Evolutionary conservation across 1,139 yeast genomes (phyloP).

Genomic region (Tardiomyces blankii): DNA sequence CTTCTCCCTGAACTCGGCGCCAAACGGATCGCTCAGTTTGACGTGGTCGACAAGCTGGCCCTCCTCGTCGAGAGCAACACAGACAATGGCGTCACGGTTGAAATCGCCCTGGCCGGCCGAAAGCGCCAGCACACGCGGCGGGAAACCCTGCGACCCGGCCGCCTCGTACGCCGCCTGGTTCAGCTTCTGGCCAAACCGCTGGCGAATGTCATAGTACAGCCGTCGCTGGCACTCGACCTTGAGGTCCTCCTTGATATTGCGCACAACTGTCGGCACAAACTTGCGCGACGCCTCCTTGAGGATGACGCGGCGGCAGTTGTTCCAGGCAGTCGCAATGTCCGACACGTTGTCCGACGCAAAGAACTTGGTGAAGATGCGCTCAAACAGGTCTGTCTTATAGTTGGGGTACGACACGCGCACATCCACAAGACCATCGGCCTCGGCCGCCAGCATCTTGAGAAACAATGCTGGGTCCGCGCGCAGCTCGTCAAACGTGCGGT

Average conservation of each 20-base stretch:
- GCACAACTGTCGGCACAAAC: constrained; percentile 54
- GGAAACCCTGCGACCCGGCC: constrained; percentile 66
- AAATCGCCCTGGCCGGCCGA: constrained; percentile 81
- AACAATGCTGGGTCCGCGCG: constrained; percentile 67
- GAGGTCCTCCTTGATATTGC: constrained; percentile 75
- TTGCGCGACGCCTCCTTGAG: constrained; percentile 58
- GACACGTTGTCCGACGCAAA: constrained; percentile 77
- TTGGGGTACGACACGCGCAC: constrained; percentile 32
- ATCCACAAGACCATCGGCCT: constrained; percentile 45
- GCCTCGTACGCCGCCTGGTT: constrained; percentile 95
- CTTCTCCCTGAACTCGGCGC: constrained; percentile 45
- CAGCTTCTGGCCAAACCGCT: constrained; percentile 52
- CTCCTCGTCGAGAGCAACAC: constrained; percentile 63
- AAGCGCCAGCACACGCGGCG: constrained; percentile 73
- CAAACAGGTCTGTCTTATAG: constrained; percentile 35
- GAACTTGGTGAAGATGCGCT: constrained; percentile 43
- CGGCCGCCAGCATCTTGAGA: constrained; percentile 88
- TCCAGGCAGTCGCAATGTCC: constrained; percentile 76
- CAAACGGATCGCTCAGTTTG: constrained; percentile 66
- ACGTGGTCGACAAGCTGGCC: constrained; percentile 69
- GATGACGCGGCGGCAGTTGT: constrained; percentile 57
- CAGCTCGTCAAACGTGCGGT: constrained; percentile 67
- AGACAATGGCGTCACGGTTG: constrained; percentile 77
- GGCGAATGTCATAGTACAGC: constrained; percentile 60
- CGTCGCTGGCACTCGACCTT: constrained; percentile 67